phyloP scores from a whole-genome alignment of 495 filamentous ascomycete genomes.

The Podospora fimiseda region DNA sequence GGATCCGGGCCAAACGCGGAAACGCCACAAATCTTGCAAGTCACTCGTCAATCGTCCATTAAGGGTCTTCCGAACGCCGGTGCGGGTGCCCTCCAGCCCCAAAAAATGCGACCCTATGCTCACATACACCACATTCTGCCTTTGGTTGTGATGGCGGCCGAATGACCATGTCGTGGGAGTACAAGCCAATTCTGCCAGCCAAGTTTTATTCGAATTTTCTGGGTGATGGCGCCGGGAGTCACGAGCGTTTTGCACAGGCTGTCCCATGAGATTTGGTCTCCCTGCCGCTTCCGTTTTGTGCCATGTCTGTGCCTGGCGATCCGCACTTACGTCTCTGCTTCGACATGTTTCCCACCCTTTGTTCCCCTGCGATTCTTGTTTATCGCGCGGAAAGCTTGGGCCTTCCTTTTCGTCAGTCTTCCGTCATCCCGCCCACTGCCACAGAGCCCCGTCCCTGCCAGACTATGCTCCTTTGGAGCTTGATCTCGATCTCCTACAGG shows the following conservation, averaged over 20 bases:
- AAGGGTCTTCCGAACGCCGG: neutral
- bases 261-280: neutral
- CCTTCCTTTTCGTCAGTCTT: constrained; percentile 1
- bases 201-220: too few relatives aligned
- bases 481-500: constrained; percentile 1
- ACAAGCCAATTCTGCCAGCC: too few relatives aligned
- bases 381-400: constrained; percentile 3
- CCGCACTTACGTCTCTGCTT: neutral
- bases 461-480: neutral
- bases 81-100: too few relatives aligned
- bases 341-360: neutral
- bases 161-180: too few relatives aligned
- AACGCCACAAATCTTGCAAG: neutral
- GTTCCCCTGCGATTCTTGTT: neutral
- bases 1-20: neutral
- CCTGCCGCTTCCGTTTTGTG: neutral
- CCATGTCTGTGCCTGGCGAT: constrained; percentile 1
- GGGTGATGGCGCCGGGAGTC: too few relatives aligned
- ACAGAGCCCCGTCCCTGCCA: constrained; percentile 3
- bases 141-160: too few relatives aligned
- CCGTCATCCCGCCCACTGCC: constrained; percentile 3
- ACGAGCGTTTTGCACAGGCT: too few relatives aligned
- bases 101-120: too few relatives aligned
- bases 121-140: too few relatives aligned
- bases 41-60: neutral